phyloP scores from a whole-genome alignment of 2,329 filamentous ascomycete species.

The Cadophora sp. region DNA sequence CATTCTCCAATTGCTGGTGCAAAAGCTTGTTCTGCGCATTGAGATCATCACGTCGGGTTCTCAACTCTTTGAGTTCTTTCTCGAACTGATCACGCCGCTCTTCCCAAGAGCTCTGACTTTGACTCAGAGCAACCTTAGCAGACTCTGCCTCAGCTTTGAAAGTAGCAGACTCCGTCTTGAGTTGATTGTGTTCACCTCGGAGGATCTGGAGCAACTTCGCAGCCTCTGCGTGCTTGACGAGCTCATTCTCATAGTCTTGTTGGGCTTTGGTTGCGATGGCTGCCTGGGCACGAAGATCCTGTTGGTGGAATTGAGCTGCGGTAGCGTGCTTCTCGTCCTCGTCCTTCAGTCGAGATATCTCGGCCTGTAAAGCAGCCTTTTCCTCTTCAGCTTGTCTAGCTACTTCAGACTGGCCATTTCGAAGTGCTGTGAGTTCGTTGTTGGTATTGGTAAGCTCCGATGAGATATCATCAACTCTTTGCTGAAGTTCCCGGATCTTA shows the following conservation, averaged over 20 bases:
- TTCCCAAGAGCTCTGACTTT: slow-evolving; percentile 88
- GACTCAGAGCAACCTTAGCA: slow-evolving; percentile 76
- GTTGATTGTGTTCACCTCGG: slow-evolving; percentile 79
- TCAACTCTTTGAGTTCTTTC: slow-evolving; percentile 80
- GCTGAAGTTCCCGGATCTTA: slow-evolving; percentile 80
- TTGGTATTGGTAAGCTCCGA: slow-evolving; percentile 83
- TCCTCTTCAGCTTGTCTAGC: slow-evolving; percentile 78
- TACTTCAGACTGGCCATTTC: slow-evolving; percentile 80
- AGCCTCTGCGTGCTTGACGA: slow-evolving; percentile 96
- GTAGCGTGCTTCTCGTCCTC: slow-evolving; percentile 81
- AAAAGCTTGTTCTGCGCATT: slow-evolving; percentile 90
- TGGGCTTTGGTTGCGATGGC: slow-evolving; percentile 93
- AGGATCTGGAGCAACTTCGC: slow-evolving; percentile 82
- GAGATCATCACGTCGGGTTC: slow-evolving; percentile 80
- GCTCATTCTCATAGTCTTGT: slow-evolving; percentile 92
- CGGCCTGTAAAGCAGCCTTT: slow-evolving; percentile 77
- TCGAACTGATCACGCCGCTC: slow-evolving; percentile 83
- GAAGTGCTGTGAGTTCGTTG: slow-evolving; percentile 78
- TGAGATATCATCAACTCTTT: slow-evolving; percentile 83
- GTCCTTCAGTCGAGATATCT: slow-evolving; percentile 82
- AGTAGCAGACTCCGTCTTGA: slow-evolving; percentile 80
- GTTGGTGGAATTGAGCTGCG: slow-evolving; percentile 83
- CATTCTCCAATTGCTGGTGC: slow-evolving; percentile 85
- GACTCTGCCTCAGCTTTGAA: slow-evolving; percentile 85
- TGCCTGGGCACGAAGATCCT: slow-evolving; percentile 90